Base-by-base conservation (phyloP, 2,329 filamentous ascomycete species). In the Aaosphaeria arxii region DNA sequence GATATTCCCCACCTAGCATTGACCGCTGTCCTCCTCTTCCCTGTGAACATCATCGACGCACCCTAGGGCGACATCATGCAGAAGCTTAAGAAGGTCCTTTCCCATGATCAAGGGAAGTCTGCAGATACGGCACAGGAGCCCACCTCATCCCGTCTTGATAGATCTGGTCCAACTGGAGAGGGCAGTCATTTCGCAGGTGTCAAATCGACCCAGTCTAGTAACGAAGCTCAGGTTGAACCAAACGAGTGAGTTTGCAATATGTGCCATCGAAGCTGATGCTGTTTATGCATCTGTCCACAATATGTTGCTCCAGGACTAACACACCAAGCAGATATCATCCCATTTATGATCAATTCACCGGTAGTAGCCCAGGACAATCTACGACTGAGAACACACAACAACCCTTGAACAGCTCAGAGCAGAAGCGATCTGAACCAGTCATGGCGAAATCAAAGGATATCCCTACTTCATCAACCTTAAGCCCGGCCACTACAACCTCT, bases 1-100 rank as follows among this genome's bases (percentile, higher is more conserved):
- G 17, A 24, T 24, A 36, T 36, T 36, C 33, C 33, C 13, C 33
- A 36, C 33, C 33, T 36, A 9, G 33, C 33, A 9, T 36, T 13
- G 33, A 9, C 17, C 17, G 17, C 33, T 36, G 9, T 9, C 33
- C 33, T 36, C 33, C 3, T 13, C 33, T 11, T 36, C 13, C 9
- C 33, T 36, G 33, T 36, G 13, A 11, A 13, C 33, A 11, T 13
- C 9, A n/a, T 35, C 41, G 31, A 11, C 30, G 5, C 13, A 42
- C 1, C 24, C n/a, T 44, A 33, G 17, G 17, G 17, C 17, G 11
- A 17, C 36, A 45, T 43, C 48, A 76, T 76, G 74, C 67, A 75
- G 48, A 74, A 74, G 62, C 57, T 76, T 47, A 75, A 74, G 67
- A 68, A 64, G 55, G 60, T 75, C 45, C 58, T 76, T 71, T 59